A percentile compares a stretch with the other conserved stretches of the same genome.
These are phyloP conservation scores for Effrenium voratum DNA, from an alignment of 73 alveolate species.

Conservation along the genomic window DNA sequence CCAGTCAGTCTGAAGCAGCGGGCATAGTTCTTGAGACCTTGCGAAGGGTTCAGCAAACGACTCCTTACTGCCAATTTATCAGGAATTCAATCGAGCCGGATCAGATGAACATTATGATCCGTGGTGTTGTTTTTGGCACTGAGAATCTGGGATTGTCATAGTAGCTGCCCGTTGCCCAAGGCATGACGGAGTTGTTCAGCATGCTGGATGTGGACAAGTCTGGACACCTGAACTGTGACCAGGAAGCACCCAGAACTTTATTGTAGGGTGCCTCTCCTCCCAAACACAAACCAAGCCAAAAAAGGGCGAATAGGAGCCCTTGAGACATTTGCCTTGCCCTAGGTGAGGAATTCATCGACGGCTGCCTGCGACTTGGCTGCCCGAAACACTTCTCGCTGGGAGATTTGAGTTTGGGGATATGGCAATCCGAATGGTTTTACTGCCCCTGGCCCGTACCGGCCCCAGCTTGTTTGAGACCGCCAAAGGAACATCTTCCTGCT, in stretches of 20 bases:
- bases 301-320: no score
- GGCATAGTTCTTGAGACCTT: no score
- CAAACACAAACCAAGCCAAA: no score
- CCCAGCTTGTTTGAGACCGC: not conserved
- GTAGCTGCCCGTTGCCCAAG: not conserved
- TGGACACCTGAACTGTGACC: slow-evolving; percentile 9
- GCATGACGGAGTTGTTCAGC: slow-evolving; percentile 54
- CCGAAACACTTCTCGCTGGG: not conserved
- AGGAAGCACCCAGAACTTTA: no score
- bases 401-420: not conserved
- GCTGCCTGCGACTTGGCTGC: slow-evolving; percentile 32
- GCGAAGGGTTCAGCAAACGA: no score
- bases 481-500: slow-evolving; percentile 56
- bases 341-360: slow-evolving; percentile 74
- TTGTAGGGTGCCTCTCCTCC: no score
- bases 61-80: no score
- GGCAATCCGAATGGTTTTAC: not conserved
- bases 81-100: no score
- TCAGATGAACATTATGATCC: no score
- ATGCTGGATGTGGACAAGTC: slow-evolving; percentile 63
- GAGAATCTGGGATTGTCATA: not conserved
- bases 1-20: no score
- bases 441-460: not conserved
- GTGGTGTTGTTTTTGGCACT: not conserved
- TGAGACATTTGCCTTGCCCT: no score